A percentile compares a stretch with the other conserved stretches of the same genome.
Evolutionary conservation across 768 basidiomycete genomes (phyloP).

Genomic region (Mycena alexandri): DNA sequence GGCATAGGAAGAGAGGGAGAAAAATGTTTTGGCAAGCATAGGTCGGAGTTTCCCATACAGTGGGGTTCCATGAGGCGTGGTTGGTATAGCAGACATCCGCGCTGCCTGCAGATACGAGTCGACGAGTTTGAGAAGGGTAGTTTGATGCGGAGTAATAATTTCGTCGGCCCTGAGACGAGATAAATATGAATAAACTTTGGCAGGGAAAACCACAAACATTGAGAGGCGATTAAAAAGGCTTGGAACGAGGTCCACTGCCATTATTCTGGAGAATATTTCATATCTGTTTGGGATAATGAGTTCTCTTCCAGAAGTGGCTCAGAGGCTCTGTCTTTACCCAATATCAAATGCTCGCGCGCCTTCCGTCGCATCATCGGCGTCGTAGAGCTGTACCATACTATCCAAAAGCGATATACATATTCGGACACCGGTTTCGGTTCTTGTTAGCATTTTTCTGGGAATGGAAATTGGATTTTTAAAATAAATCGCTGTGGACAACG

Average conservation of each 20-base stretch:
- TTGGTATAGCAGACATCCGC: slow-evolving; percentile 44
- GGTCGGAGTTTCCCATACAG: slow-evolving; percentile 61
- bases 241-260: slow-evolving; percentile 69
- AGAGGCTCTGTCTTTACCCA: slow-evolving; percentile 60
- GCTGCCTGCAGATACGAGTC: slow-evolving; percentile 84
- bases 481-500: slow-evolving; percentile 40
- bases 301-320: slow-evolving; percentile 6
- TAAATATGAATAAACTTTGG: slow-evolving; percentile 24
- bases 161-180: slow-evolving; percentile 66
- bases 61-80: slow-evolving; percentile 46
- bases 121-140: slow-evolving; percentile 86
- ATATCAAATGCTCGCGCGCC: slow-evolving; percentile 81
- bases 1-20: slow-evolving; percentile 70
- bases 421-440: slow-evolving; percentile 68
- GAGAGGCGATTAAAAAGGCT: slow-evolving; percentile 71
- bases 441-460: slow-evolving; percentile 65
- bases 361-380: slow-evolving; percentile 73
- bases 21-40: slow-evolving; percentile 74
- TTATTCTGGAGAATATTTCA: slow-evolving; percentile 71
- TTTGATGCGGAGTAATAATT: slow-evolving; percentile 86
- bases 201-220: slow-evolving; percentile 61
- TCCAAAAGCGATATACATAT: slow-evolving; percentile 80
- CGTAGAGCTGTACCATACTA: slow-evolving; percentile 76
- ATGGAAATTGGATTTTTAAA: slow-evolving; percentile 24
- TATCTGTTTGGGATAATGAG: slow-evolving; percentile 54